phyloP scores from a whole-genome alignment of 371 early-diverging fungal species.

The Circinella minor region DNA sequence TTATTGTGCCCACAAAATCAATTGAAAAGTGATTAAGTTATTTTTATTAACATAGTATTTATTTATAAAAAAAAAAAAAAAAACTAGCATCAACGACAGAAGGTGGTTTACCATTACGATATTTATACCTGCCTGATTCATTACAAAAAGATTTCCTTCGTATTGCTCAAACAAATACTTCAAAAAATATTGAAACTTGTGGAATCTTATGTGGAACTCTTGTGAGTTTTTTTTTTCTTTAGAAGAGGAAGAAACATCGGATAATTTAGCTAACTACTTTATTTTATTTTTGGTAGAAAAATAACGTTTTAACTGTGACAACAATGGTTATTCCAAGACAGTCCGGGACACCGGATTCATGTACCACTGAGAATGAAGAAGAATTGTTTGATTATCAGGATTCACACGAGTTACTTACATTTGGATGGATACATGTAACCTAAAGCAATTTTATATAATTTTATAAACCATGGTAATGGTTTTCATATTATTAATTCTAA shows the following conservation, averaged over 20 bases:
- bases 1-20: too few relatives aligned
- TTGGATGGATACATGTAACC: conserved; percentile 91
- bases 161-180: conserved; percentile 81
- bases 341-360: conserved; percentile 86
- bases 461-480: neutral
- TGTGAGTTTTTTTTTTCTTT: conserved; percentile 34
- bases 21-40: too few relatives aligned
- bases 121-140: conserved; percentile 65
- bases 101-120: conserved; percentile 69
- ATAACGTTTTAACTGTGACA: conserved; percentile 72
- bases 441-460: neutral
- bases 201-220: conserved; percentile 85
- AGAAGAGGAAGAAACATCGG: neutral
- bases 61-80: conserved; percentile 19
- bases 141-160: conserved; percentile 70
- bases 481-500: conserved; percentile 14
- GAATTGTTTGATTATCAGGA: conserved; percentile 82
- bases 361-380: conserved; percentile 87
- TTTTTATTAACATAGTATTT: too few relatives aligned
- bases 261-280: neutral
- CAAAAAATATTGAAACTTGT: conserved; percentile 87
- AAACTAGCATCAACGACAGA: conserved; percentile 44
- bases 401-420: conserved; percentile 75
- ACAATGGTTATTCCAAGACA: conserved; percentile 92
- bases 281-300: conserved; percentile 40